Evolutionary conservation across 768 basidiomycete species (phyloP).

Genomic region (Mycena maculata): DNA sequence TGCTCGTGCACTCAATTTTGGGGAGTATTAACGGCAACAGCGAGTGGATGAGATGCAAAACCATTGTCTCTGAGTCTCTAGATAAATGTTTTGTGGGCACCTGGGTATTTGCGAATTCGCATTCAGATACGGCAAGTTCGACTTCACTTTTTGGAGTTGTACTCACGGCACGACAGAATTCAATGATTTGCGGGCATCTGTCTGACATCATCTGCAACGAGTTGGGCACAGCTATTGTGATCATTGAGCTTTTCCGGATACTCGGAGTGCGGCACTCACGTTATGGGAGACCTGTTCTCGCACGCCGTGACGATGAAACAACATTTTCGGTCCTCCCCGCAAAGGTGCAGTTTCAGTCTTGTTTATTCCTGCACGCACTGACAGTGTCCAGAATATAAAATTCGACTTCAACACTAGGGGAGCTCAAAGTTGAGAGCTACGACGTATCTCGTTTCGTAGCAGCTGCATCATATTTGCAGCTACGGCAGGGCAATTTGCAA

Average conservation of each 20-base stretch:
- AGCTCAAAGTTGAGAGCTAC: too few relatives aligned
- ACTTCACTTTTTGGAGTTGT: background rate
- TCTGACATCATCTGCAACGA: too few relatives aligned
- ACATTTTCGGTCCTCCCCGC: constrained; percentile 3
- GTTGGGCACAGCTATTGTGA: background rate
- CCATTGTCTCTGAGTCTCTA: background rate
- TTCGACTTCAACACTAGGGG: constrained; percentile 2
- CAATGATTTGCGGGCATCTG: too few relatives aligned
- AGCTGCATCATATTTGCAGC: too few relatives aligned
- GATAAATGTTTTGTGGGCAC: background rate
- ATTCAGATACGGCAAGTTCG: background rate
- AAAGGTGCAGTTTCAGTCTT: constrained; percentile 7
- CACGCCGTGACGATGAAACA: constrained; percentile 1
- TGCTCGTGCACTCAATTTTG: constrained; percentile 3
- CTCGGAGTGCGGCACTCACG: background rate
- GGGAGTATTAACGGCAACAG: background rate
- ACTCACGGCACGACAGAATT: too few relatives aligned
- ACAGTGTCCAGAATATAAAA: background rate
- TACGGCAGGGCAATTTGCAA: too few relatives aligned
- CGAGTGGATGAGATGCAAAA: too few relatives aligned
- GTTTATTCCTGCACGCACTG: background rate
- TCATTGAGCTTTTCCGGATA: constrained; percentile 1
- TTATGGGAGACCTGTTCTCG: constrained; percentile 1
- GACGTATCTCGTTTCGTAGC: too few relatives aligned
- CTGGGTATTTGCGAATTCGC: background rate